Base-by-base conservation (phyloP, 495 filamentous ascomycete genomes). In the Penicillium manginii region DNA sequence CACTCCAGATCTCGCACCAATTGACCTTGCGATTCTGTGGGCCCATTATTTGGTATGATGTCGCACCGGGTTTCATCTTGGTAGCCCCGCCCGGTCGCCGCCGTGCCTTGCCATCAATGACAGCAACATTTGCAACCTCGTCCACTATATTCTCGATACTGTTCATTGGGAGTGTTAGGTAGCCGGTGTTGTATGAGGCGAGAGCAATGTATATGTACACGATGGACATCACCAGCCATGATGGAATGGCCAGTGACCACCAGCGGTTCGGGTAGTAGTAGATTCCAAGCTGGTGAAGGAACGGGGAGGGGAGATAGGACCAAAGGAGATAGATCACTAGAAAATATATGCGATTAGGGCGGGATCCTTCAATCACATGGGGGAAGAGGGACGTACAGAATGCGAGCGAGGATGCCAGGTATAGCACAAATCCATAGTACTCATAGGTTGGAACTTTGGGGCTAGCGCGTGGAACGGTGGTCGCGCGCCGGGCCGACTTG, bases 401-500 rank as follows among this genome's bases (percentile, higher is more conserved):
- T 2, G 83, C 85, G 37, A 92, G 76, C 14, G 84, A 88, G 35
- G 87, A 90, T 64, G 90, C 88, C 23, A 98, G 82, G 71, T 98
- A 98, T 23, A 98, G 82, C 50, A 94, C 93, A 75, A 98, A 98
- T 60, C 94, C 94, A 71, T 98, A 98, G 82, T 98, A 98, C 69
- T 98, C 94, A 73, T 98, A 98, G 0, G 94, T 98, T 9, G 94
- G 94, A 1, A 98, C 92, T 63, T 92, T 93, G 0, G 94, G 94
- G 43, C 88, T 88, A 15, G 92, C 94, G 35, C 92, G 88, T 1
- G 94, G 91, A 14, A 97, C 86, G 0, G 89, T 89, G 43, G 86
- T 86, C 35, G 88, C 83, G 23, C 78, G 79, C 22, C 83, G 81
- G 50, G 84, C 86, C 15, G 84, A 84, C 64, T 83, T 84, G 21